Conservation (phyloP, 768 basidiomycete genomes). For the Rhodotorula diobovata region DNA sequence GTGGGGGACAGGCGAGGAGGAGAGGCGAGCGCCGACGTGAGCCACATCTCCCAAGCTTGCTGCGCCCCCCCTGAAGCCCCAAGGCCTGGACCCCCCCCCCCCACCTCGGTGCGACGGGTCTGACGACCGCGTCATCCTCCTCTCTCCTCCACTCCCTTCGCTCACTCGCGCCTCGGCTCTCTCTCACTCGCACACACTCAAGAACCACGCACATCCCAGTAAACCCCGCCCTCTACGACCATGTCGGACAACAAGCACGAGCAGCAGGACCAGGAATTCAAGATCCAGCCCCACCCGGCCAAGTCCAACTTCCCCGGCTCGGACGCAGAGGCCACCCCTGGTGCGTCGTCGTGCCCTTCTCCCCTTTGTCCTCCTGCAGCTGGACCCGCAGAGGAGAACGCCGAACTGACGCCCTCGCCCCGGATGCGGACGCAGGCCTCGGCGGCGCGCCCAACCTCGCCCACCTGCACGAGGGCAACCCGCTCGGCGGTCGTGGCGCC, state of each 20-base stretch:
- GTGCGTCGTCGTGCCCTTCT: neutral
- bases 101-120: too few relatives aligned
- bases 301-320: constrained; percentile 16
- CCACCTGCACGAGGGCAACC: neutral
- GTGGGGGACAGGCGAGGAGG: neutral
- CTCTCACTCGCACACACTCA: too few relatives aligned
- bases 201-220: neutral
- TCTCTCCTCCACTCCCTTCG: too few relatives aligned
- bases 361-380: neutral
- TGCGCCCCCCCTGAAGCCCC: too few relatives aligned
- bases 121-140: neutral
- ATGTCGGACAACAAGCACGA: constrained; percentile 13
- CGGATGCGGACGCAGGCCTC: constrained; percentile 4
- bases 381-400: too few relatives aligned
- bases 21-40: neutral
- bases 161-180: too few relatives aligned
- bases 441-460: constrained; percentile 31
- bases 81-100: too few relatives aligned
- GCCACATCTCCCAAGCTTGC: too few relatives aligned
- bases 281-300: constrained; percentile 34
- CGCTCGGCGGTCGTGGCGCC: constrained; percentile 9
- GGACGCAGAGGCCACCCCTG: constrained; percentile 21
- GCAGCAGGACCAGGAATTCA: constrained; percentile 38
- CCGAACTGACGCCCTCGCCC: too few relatives aligned
- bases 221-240: too few relatives aligned